Base-by-base conservation (phyloP, 768 basidiomycete genomes). In the Russula earlei region DNA sequence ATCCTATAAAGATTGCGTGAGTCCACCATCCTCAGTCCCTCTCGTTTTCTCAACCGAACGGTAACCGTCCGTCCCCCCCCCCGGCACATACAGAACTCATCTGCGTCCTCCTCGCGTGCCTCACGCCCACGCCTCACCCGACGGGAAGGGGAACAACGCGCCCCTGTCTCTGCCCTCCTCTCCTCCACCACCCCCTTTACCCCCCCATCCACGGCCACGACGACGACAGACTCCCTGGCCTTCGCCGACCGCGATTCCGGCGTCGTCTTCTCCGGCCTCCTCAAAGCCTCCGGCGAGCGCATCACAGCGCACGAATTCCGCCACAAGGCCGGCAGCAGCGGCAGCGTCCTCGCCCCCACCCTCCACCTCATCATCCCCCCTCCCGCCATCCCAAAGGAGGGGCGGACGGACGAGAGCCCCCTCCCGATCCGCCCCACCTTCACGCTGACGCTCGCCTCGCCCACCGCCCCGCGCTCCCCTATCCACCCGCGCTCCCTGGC, bases 241-340 rank as follows among this genome's bases (percentile, higher is more conserved):
- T 42, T 52, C 11, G 50, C 40, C 24, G 56, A 57, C 51, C 37
- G 45, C 31, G 19, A 34, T 10, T 52, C 56, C 6, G 56, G 56
- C 14, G 44, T 58, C 20, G 17, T 48, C 46, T 49, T 53, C 25
- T 43, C 46, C 27, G 3, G 31, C 19, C 19, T 57, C 3, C 22
- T n/a, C 33, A 27, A 12, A 24, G 44, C 56, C 5, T 20, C 44
- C 9, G 56, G 56, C 31, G 56, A 52, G 27, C 27, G 5, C 34
- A 38, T 49, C 25, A 48, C 34, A 8, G 22, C 34, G 0, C 38
- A 31, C 1, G 40, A 49, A 14, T 47, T 53, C 34, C 44, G 15
- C n/a, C 4, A 11, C 34, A 15, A 11, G 5, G 52, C 52, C 24
- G 11, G 37, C 8, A 36, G 22, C 10, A 57, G 52, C 24, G 11